A percentile compares a stretch with the other conserved stretches of the same genome.
Evolutionary conservation across 2,329 filamentous ascomycete genomes (phyloP).

Genomic region (Gaeumannomyces tritici): DNA sequence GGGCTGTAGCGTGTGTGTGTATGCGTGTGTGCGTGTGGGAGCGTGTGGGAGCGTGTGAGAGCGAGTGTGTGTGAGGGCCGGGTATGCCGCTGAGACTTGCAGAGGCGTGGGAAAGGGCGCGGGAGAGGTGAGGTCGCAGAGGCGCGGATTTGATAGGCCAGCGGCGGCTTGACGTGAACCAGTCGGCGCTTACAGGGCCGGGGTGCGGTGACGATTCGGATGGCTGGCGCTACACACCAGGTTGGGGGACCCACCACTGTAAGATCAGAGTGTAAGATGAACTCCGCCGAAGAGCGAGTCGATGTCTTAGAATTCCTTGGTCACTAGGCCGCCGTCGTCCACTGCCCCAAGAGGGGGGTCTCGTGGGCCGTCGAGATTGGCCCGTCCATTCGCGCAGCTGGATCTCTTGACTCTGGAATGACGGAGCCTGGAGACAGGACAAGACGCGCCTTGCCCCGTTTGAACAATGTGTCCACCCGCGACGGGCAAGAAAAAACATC

Average conservation of each 20-base stretch:
- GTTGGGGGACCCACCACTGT: conserved; percentile 26
- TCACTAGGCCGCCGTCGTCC: conserved; percentile 16
- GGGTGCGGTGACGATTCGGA: conserved; percentile 28
- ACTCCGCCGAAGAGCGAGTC: conserved; percentile 30
- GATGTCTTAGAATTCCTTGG: conserved; percentile 37
- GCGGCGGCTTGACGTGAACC: conserved; percentile 24
- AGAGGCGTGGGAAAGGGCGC: conserved; percentile 4
- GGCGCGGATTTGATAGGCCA: conserved; percentile 31
- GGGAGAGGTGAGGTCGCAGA: conserved; percentile 14
- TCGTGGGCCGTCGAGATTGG: conserved; percentile 32
- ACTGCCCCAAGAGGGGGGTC: conserved; percentile 26
- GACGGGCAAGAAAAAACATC: background rate
- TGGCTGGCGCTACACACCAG: conserved; percentile 33
- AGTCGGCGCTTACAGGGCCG: conserved; percentile 38
- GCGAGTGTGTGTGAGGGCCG: background rate
- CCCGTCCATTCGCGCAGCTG: conserved; percentile 7
- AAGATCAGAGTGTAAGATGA: conserved; percentile 24
- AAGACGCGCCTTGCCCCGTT: background rate
- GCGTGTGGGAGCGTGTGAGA: background rate
- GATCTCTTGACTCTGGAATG: conserved; percentile 2
- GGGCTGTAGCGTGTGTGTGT: background rate
- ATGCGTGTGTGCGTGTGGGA: background rate
- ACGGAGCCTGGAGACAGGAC: background rate
- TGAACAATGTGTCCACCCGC: background rate
- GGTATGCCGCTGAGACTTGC: conserved; percentile 1